phyloP scores from a whole-genome alignment of 176 grass and related monocot species.

The Pontederia paniculata region DNA sequence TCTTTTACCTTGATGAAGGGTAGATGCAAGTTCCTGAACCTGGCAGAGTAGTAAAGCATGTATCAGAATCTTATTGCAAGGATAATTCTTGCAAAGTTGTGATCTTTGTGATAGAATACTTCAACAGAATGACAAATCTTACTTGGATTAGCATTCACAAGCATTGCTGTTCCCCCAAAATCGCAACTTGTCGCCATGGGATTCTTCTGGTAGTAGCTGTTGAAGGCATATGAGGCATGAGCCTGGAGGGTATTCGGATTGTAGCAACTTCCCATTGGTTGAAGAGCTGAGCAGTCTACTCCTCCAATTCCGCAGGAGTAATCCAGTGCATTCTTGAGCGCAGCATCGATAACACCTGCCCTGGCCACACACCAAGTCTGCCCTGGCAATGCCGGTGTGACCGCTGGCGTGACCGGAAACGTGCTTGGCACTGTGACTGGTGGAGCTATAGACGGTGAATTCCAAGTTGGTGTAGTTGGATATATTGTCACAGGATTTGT shows the following conservation, averaged over 20 bases:
- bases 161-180: slow-evolving; percentile 78
- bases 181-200: slow-evolving; percentile 79
- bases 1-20: slow-evolving; percentile 47
- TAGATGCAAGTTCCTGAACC: slow-evolving; percentile 61
- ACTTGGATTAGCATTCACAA: slow-evolving; percentile 84
- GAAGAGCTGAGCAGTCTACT: slow-evolving; percentile 79
- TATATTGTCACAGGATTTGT: slow-evolving; percentile 56
- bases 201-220: slow-evolving; percentile 85
- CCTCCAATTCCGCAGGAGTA: slow-evolving; percentile 77
- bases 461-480: slow-evolving; percentile 42
- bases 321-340: slow-evolving; percentile 59
- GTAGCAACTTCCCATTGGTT: slow-evolving; percentile 77
- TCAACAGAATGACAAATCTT: slow-evolving; percentile 2
- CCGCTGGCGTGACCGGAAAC: slow-evolving; percentile 22
- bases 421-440: slow-evolving; percentile 7
- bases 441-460: slow-evolving; percentile 30
- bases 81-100: neutral
- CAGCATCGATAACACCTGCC: slow-evolving; percentile 34
- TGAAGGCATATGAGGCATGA: slow-evolving; percentile 96
- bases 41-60: slow-evolving; percentile 26
- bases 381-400: slow-evolving; percentile 28
- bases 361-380: slow-evolving; percentile 75
- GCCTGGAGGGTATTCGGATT: slow-evolving; percentile 63
- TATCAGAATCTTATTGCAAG: neutral
- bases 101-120: neutral